A percentile compares a stretch with the other conserved stretches of the same genome.
These are phyloP conservation scores for Inonotus obliquus DNA, from an alignment of 1,284 basidiomycete species.

Conservation along the genomic window DNA sequence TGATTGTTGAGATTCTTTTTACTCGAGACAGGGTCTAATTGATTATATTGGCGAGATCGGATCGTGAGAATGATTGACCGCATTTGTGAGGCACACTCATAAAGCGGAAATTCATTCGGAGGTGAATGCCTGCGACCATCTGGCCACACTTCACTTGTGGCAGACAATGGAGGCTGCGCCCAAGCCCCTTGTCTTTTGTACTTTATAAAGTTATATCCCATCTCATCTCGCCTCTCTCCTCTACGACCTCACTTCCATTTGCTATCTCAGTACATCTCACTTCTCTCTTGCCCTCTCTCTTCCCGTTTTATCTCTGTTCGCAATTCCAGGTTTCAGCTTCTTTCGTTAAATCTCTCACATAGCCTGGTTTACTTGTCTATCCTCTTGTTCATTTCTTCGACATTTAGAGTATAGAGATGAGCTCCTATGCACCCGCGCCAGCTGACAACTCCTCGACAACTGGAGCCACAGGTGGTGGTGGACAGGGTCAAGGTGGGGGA, in stretches of 20 bases:
- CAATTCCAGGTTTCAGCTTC: neutral
- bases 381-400: too few species aligned
- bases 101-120: neutral
- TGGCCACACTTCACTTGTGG: neutral
- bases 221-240: neutral
- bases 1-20: neutral
- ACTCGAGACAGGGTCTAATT: neutral
- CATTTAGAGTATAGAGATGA: neutral
- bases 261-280: too few species aligned
- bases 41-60: neutral
- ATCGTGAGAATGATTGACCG: neutral
- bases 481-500: neutral
- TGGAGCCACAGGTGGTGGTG: neutral
- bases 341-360: neutral
- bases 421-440: neutral
- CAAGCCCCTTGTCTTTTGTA: neutral
- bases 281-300: neutral
- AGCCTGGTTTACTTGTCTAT: neutral
- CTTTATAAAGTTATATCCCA: neutral
- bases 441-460: neutral
- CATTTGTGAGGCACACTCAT: neutral
- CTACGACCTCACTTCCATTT: too few species aligned
- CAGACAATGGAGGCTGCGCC: neutral
- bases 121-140: neutral
- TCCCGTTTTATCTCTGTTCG: neutral